phyloP scores from a whole-genome alignment of 2,329 filamentous ascomycete genomes.

The Fusarium sp. region DNA sequence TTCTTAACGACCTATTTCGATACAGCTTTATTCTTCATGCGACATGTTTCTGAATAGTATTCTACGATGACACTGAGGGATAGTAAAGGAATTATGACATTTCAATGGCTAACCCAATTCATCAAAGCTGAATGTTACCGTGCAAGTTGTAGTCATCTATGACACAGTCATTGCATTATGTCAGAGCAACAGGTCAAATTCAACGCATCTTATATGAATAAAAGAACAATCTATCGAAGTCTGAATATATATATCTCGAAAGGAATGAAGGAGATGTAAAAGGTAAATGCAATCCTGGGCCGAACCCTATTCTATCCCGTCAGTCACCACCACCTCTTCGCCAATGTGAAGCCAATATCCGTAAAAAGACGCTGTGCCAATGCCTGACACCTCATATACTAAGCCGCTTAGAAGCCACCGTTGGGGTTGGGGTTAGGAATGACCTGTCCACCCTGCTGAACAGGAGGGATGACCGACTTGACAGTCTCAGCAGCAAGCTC shows the following conservation, averaged over 20 bases:
- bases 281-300: not conserved
- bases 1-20: not conserved
- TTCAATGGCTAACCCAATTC: not conserved
- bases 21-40: too few relatives aligned
- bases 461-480: slow-evolving; percentile 45
- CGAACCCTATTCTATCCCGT: too few relatives aligned
- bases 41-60: not conserved
- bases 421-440: slow-evolving; percentile 55
- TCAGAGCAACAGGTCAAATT: not conserved
- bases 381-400: not conserved
- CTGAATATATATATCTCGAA: slow-evolving; percentile 7
- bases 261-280: slow-evolving; percentile 5
- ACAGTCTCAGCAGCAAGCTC: slow-evolving; percentile 48
- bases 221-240: not conserved
- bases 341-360: not conserved
- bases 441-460: slow-evolving; percentile 49
- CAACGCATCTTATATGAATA: not conserved
- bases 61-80: too few relatives aligned
- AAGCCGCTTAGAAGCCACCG: slow-evolving; percentile 47
- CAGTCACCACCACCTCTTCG: not conserved
- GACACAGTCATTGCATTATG: accelerated
- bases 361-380: not conserved
- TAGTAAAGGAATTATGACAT: not conserved
- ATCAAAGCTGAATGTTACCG: not conserved
- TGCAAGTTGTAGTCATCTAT: not conserved